Percentiles rank a stretch among this genome's conserved stretches.
Conservation (phyloP, 163 green algal genomes). For the Prototheca cutis region DNA sequence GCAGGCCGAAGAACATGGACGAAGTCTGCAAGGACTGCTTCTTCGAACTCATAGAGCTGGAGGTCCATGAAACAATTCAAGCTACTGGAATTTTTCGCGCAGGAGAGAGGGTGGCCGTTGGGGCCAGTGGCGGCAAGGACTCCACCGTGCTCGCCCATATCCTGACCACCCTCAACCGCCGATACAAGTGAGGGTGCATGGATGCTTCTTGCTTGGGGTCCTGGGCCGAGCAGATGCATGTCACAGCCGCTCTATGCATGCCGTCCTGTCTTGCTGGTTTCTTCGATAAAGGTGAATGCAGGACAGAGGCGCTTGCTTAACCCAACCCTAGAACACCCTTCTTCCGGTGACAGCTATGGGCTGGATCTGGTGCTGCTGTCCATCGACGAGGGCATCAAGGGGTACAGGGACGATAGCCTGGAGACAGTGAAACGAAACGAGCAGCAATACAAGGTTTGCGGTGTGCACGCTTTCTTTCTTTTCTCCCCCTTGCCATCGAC, state of each 20-base stretch:
- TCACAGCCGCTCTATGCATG: too few relatives aligned
- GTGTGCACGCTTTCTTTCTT: not conserved
- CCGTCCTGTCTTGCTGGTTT: too few relatives aligned
- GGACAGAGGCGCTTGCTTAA: too few relatives aligned
- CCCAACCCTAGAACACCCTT: too few relatives aligned
- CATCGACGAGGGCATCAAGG: conserved; percentile 93
- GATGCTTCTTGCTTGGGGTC: too few relatives aligned
- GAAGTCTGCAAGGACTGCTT: conserved; percentile 91
- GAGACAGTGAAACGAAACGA: conserved; percentile 95
- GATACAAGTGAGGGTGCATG: conserved; percentile 63
- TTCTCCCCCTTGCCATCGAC: too few relatives aligned
- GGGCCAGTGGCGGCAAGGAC: conserved; percentile 86
- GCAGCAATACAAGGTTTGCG: conserved; percentile 43
- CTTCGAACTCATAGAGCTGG: conserved; percentile 74
- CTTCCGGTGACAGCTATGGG: conserved; percentile 63
- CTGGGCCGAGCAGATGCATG: too few relatives aligned
- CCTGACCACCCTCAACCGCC: conserved; percentile 79
- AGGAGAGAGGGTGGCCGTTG: conserved; percentile 83
- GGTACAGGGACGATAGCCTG: conserved; percentile 85
- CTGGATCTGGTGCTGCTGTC: conserved; percentile 93
- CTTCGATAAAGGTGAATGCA: too few relatives aligned
- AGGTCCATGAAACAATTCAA: conserved; percentile 86
- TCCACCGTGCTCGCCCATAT: conserved; percentile 94
- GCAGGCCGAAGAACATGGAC: conserved; percentile 67
- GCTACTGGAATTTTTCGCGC: conserved; percentile 60